Evolutionary conservation across 2,329 filamentous ascomycete species (phyloP).

Genomic region (Colletotrichum limetticola): DNA sequence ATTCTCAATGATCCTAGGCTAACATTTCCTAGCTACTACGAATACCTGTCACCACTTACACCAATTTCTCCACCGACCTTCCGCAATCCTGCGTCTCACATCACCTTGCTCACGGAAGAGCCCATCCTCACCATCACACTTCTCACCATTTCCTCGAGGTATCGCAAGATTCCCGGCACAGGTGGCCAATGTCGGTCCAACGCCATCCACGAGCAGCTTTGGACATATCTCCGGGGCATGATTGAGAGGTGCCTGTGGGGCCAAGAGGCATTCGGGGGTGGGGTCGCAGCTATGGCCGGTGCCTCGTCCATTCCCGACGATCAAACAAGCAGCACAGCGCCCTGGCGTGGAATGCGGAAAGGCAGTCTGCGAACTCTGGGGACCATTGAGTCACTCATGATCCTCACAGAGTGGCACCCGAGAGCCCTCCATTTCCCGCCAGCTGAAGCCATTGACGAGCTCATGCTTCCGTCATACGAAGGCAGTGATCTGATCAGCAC

Average conservation of each 20-base stretch:
- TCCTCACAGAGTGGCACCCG: constrained; percentile 97
- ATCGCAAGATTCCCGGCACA: constrained; percentile 81
- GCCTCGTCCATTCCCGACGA: constrained; percentile 49
- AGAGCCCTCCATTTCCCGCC: constrained; percentile 93
- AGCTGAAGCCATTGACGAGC: constrained; percentile 77
- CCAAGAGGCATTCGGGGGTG: constrained; percentile 93
- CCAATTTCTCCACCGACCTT: constrained; percentile 95
- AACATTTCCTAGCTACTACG: constrained; percentile 76
- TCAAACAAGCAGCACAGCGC: constrained; percentile 74
- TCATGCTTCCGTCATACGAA: constrained; percentile 71
- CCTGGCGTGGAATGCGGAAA: constrained; percentile 76
- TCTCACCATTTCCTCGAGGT: constrained; percentile 89
- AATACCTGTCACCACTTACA: constrained; percentile 89
- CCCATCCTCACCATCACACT: constrained; percentile 93
- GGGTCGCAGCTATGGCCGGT: constrained; percentile 59
- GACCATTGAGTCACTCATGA: constrained; percentile 92
- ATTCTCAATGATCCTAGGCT: neutral
- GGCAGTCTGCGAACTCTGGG: constrained; percentile 89
- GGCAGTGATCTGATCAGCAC: constrained; percentile 53
- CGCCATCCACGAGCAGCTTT: constrained; percentile 93
- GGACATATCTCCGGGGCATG: constrained; percentile 94
- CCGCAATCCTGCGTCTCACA: constrained; percentile 81
- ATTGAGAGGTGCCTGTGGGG: constrained; percentile 96
- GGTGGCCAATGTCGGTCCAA: constrained; percentile 86
- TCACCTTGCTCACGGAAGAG: constrained; percentile 85